Conservation (phyloP, 176 grass and related monocot genomes). For the Cenchrus fungigraminus region DNA sequence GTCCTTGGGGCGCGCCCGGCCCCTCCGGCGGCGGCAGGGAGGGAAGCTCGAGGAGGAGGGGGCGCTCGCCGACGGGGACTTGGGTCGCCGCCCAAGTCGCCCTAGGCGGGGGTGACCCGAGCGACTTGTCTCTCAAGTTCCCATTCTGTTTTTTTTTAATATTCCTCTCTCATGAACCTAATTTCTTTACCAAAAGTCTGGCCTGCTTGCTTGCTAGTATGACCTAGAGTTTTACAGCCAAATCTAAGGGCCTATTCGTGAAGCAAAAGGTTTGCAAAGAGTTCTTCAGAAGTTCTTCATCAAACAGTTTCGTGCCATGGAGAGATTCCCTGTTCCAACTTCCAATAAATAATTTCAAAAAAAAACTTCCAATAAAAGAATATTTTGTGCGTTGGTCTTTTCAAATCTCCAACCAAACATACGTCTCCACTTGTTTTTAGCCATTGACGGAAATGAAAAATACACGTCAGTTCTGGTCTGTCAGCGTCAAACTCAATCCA, state of each 20-base stretch:
- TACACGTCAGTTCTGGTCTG: background rate
- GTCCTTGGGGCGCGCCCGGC: no score
- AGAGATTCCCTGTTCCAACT: background rate
- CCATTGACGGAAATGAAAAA: background rate
- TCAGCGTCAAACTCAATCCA: background rate
- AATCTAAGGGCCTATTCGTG: background rate
- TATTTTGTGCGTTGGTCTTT: background rate
- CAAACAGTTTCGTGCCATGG: background rate
- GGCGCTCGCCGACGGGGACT: no score
- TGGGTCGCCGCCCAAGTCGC: no score
- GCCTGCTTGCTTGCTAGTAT: background rate
- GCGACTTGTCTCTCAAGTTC: no score
- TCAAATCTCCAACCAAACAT: background rate
- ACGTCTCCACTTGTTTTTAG: background rate
- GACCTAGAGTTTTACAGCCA: background rate
- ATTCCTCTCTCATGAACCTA: background rate
- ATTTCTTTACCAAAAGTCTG: background rate
- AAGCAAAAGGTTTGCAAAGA: background rate
- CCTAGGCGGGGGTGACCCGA: no score
- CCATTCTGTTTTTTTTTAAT: no score
- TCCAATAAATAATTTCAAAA: no score
- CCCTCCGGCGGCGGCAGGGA: no score
- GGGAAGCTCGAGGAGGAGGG: no score
- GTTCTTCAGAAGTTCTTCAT: background rate
- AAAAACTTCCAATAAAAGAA: background rate